These are phyloP conservation scores for Sordariomycetes sp. DNA, from an alignment of 2,329 filamentous ascomycete genomes.

Conservation along the genomic window DNA sequence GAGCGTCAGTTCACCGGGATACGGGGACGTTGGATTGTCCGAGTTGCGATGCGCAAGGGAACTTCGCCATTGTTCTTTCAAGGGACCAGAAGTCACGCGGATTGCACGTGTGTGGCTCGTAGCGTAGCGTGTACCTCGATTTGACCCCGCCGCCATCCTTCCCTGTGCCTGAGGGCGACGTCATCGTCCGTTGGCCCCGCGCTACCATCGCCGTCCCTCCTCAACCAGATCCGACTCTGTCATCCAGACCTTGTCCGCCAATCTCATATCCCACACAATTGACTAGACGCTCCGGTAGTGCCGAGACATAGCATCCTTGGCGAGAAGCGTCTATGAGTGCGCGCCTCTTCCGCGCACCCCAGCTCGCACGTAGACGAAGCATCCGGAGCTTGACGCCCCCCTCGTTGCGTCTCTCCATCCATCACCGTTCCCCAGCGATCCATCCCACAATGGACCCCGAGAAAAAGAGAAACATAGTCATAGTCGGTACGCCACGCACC, in stretches of 20 bases:
- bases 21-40: too few relatives aligned
- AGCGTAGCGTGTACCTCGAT: too few relatives aligned
- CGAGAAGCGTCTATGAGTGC: neutral
- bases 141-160: neutral
- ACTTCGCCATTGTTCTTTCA: too few relatives aligned
- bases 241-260: neutral
- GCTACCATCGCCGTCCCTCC: neutral
- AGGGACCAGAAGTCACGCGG: too few relatives aligned
- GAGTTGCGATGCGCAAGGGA: too few relatives aligned
- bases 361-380: neutral
- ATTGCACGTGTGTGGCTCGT: neutral
- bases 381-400: neutral
- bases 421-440: neutral
- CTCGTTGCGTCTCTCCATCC: neutral
- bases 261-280: neutral
- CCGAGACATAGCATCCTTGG: neutral
- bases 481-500: slow-evolving; percentile 25
- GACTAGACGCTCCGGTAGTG: neutral
- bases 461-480: slow-evolving; percentile 30
- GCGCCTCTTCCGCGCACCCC: neutral
- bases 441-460: neutral
- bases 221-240: neutral
- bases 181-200: neutral
- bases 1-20: too few relatives aligned
- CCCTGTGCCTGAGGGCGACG: neutral